A percentile compares a stretch with the other conserved stretches of the same genome.
phyloP scores from a whole-genome alignment of 768 basidiomycete genomes.

The Naganishia vishniacii region DNA sequence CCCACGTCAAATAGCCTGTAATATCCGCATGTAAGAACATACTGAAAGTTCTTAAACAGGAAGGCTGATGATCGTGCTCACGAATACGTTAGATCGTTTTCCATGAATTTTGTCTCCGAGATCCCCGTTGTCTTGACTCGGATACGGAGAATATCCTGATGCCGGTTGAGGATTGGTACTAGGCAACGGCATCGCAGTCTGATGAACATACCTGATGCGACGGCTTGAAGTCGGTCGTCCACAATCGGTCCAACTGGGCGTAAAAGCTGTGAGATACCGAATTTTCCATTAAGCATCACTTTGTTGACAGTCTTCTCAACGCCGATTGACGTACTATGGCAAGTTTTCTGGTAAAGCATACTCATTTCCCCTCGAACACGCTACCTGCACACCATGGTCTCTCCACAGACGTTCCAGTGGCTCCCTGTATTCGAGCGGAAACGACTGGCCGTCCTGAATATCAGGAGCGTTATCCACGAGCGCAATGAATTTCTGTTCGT shows the following conservation, averaged over 20 bases:
- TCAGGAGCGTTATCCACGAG: constrained; percentile 66
- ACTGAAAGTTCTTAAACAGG: no score
- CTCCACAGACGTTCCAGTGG: constrained; percentile 69
- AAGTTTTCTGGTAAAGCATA: constrained; percentile 80
- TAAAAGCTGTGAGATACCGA: constrained; percentile 56
- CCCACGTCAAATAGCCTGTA: constrained; percentile 74
- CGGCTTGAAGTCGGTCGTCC: constrained; percentile 65
- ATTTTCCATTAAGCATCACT: no score
- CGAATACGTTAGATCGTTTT: constrained; percentile 31
- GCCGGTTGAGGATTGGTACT: no score
- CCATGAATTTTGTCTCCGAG: constrained; percentile 55
- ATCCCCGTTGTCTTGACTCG: constrained; percentile 86
- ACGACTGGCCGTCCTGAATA: constrained; percentile 72
- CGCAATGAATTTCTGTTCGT: constrained; percentile 56
- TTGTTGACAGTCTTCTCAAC: no score
- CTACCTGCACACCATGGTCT: constrained; percentile 67
- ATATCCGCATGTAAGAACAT: not conserved
- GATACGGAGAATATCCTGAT: constrained; percentile 70
- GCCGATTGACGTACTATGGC: constrained; percentile 54
- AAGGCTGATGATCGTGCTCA: constrained; percentile 26
- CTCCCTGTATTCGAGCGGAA: constrained; percentile 63
- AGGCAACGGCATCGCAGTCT: no score
- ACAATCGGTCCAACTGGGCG: constrained; percentile 70
- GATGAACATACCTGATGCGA: constrained; percentile 56
- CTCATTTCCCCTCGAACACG: constrained; percentile 79